phyloP scores from a whole-genome alignment of 495 filamentous ascomycete genomes.

The Penicillium herquei region DNA sequence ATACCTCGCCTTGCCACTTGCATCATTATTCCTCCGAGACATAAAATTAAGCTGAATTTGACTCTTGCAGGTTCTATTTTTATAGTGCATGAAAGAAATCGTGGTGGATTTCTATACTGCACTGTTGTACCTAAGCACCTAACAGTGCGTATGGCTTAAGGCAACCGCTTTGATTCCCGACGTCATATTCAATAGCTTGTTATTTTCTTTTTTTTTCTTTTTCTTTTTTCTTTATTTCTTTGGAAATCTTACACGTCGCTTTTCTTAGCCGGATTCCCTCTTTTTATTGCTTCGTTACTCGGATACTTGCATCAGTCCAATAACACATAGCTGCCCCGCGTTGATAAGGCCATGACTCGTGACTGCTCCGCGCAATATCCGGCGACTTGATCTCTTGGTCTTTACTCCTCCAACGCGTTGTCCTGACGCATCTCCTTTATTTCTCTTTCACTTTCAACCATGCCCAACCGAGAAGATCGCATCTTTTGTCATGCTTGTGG shows the following conservation, averaged over 20 bases:
- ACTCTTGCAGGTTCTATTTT: slow-evolving; percentile 12
- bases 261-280: neutral
- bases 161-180: neutral
- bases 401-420: neutral
- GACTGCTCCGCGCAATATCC: slow-evolving; percentile 16
- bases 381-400: slow-evolving; percentile 6
- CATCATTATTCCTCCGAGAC: slow-evolving; percentile 20
- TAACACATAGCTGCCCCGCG: slow-evolving; percentile 4
- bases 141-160: too few relatives aligned
- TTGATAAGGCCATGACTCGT: slow-evolving; percentile 24
- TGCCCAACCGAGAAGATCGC: slow-evolving; percentile 48
- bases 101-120: too few relatives aligned
- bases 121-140: too few relatives aligned
- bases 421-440: neutral
- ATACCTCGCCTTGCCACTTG: slow-evolving; percentile 20
- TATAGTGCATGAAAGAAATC: slow-evolving; percentile 4
- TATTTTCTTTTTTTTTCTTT: slow-evolving; percentile 2
- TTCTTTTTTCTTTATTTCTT: neutral
- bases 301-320: neutral
- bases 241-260: neutral
- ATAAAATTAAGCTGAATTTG: slow-evolving; percentile 13
- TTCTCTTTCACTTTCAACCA: neutral
- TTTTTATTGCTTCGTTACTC: neutral
- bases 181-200: slow-evolving; percentile 3
- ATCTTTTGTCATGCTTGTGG: slow-evolving; percentile 81